Conservation (phyloP, 345 rosid species). For the Zanthoxylum bungeanum region DNA sequence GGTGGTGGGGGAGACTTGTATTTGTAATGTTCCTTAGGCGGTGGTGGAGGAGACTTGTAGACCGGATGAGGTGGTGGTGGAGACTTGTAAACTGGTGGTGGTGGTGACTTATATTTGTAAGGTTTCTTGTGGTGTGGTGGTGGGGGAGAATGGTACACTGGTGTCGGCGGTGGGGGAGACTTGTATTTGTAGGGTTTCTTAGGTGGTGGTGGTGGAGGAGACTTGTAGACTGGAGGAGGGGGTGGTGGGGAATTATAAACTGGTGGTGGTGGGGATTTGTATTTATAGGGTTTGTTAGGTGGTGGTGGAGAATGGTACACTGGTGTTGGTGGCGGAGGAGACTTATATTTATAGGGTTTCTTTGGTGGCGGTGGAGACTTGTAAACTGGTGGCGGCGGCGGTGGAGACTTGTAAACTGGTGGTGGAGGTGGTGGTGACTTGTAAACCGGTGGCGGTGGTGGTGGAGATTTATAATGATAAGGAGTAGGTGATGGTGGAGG, state of each 20-base stretch:
- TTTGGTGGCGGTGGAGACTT: conserved; percentile 16
- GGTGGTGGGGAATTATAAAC: conserved; percentile 16
- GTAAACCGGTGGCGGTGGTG: too few relatives aligned
- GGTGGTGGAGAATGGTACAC: background rate
- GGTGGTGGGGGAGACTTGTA: conserved; percentile 26
- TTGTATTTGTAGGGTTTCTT: background rate
- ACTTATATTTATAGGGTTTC: too few relatives aligned
- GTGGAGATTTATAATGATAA: too few relatives aligned
- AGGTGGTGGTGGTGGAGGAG: conserved; percentile 13
- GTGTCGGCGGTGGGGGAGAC: conserved; percentile 16
- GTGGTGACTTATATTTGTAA: too few relatives aligned
- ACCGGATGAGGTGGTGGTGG: conserved; percentile 12
- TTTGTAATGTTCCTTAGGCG: background rate
- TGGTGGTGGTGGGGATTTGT: conserved; percentile 18
- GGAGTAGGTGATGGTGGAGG: conserved; percentile 25
- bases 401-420: conserved; percentile 12
- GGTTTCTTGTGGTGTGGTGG: too few relatives aligned
- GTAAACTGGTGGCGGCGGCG: conserved; percentile 3
- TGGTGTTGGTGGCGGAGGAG: too few relatives aligned
- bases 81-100: conserved; percentile 8
- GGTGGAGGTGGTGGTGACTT: background rate
- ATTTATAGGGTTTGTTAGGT: background rate
- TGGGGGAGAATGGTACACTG: conserved; percentile 14
- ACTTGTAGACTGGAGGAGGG: background rate
- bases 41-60: conserved; percentile 18